Base-by-base conservation (phyloP, 2,329 filamentous ascomycete genomes). In the Pseudogymnoascus destructans region DNA sequence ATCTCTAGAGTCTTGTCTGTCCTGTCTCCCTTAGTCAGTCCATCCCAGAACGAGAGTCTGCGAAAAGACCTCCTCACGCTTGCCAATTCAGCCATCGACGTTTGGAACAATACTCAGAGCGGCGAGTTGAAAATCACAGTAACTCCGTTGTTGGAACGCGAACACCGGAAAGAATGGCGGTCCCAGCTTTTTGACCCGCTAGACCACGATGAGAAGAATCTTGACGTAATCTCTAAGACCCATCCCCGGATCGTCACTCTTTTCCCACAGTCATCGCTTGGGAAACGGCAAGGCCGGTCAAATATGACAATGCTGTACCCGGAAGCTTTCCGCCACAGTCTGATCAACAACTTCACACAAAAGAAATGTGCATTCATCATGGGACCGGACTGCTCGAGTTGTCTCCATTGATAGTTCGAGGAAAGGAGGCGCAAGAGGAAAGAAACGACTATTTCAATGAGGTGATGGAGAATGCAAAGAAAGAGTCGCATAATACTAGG, bases 81-180 rank as follows among this genome's bases (percentile, higher is more conserved):
- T 59, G 25, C 55, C 2, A 46, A 63, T 7, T 59, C 59, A 11
- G 57, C 59, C 17, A 54, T 58, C 15, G 40, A 60, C 7, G 55
- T 63, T 21, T 63, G 61, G 61, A 59, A 60, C 57, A 21, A 54
- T 17, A 49, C 61, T 52, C 55, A 63, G 36, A 58, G 46, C 3
- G 59, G 58, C 25, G 55, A 42, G 17, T 56, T 60, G 23, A 52
- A 36, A 42, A 58, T 63, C 38, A 59, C 30, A 30, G 46, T 60
- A 13, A 52, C 33, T 57, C 21, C 38, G 17, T 19, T 19, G 21
- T 56, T 62, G 42, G 55, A 62, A 27, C 55, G 30, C 54, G 42
- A 57, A 38, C 21, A 49, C 25, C 55, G 58, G 15, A 46, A 62
- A 54, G 59, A 59, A 55, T 62, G 61, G 61, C 59, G 59, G 32